phyloP scores from a whole-genome alignment of 2,329 filamentous ascomycete species.

The Teratosphaeriaceae sp. region DNA sequence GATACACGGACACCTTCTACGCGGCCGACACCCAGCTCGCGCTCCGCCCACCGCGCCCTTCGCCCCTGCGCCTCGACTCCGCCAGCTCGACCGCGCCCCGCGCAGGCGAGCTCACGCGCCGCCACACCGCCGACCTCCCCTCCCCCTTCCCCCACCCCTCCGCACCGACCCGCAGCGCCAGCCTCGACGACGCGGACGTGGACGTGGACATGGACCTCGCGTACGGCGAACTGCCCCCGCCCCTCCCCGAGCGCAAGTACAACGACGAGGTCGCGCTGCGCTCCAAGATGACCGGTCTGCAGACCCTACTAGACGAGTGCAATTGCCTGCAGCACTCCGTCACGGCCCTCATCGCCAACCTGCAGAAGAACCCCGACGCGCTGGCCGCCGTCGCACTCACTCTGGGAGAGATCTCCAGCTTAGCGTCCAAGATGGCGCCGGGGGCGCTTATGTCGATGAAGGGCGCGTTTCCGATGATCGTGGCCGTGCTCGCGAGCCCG shows the following conservation, averaged over 20 bases:
- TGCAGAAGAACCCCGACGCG: slow-evolving; percentile 78
- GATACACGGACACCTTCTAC: slow-evolving; percentile 41
- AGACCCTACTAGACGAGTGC: slow-evolving; percentile 74
- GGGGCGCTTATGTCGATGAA: slow-evolving; percentile 70
- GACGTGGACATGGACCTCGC: slow-evolving; percentile 89
- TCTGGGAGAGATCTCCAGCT: slow-evolving; percentile 78
- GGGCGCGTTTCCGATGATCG: slow-evolving; percentile 73
- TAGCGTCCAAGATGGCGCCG: slow-evolving; percentile 79
- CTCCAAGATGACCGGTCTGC: slow-evolving; percentile 66
- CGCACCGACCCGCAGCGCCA: slow-evolving; percentile 29
- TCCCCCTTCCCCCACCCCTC: slow-evolving; percentile 6
- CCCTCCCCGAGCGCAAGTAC: slow-evolving; percentile 47
- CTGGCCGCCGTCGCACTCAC: slow-evolving; percentile 91
- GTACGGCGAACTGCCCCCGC: slow-evolving; percentile 74
- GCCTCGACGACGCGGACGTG: slow-evolving; percentile 65
- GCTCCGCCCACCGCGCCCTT: slow-evolving; percentile 17
- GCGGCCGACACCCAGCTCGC: slow-evolving; percentile 29
- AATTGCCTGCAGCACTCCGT: slow-evolving; percentile 84
- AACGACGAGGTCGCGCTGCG: slow-evolving; percentile 54
- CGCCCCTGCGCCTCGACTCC: slow-evolving; percentile 24
- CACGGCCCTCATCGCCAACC: slow-evolving; percentile 70
- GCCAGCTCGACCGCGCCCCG: slow-evolving; percentile 21
- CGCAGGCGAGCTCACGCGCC: slow-evolving; percentile 34
- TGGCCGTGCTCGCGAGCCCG: slow-evolving; percentile 78
- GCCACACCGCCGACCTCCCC: slow-evolving; percentile 36